Conservation (phyloP, 1,139 yeast genomes). For the Pichiaceae sp. region DNA sequence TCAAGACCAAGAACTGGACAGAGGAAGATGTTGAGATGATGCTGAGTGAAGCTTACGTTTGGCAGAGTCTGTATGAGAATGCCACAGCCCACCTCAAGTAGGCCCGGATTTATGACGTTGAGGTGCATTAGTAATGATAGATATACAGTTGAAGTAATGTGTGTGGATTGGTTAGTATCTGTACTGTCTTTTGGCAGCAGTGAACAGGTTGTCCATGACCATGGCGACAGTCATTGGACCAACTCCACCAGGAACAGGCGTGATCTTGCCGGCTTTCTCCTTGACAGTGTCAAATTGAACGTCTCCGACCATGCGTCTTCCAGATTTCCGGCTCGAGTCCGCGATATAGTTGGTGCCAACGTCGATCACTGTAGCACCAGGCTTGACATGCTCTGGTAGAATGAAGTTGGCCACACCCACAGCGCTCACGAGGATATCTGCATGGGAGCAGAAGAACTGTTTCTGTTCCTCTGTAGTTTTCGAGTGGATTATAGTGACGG, state of each 20-base stretch:
- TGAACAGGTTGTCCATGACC: constrained; percentile 63
- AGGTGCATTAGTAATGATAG: background rate
- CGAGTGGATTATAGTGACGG: constrained; percentile 73
- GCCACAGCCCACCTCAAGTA: constrained; percentile 71
- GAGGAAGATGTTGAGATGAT: constrained; percentile 87
- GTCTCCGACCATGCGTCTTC: constrained; percentile 66
- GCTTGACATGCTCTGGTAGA: constrained; percentile 64
- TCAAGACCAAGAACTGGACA: constrained; percentile 81
- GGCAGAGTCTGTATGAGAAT: constrained; percentile 89
- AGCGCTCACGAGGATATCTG: constrained; percentile 72
- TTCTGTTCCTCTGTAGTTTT: constrained; percentile 57
- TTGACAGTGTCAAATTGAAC: constrained; percentile 57
- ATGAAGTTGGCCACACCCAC: constrained; percentile 67
- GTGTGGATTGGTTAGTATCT: constrained; percentile 9
- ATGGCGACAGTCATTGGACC: constrained; percentile 89
- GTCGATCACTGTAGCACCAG: constrained; percentile 63
- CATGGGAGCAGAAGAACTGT: constrained; percentile 38
- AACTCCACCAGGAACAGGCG: constrained; percentile 87
- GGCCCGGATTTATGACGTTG: constrained; percentile 4
- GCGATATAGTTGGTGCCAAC: constrained; percentile 74
- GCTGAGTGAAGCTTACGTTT: constrained; percentile 90
- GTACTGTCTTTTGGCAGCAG: constrained; percentile 39
- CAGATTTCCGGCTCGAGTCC: constrained; percentile 55
- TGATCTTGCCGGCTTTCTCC: constrained; percentile 47
- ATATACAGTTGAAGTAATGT: constrained; percentile 3